Percentiles rank a stretch among this genome's conserved stretches.
Conservation (phyloP, 352 stramenopile species). For the Globisporangium nagaii region DNA sequence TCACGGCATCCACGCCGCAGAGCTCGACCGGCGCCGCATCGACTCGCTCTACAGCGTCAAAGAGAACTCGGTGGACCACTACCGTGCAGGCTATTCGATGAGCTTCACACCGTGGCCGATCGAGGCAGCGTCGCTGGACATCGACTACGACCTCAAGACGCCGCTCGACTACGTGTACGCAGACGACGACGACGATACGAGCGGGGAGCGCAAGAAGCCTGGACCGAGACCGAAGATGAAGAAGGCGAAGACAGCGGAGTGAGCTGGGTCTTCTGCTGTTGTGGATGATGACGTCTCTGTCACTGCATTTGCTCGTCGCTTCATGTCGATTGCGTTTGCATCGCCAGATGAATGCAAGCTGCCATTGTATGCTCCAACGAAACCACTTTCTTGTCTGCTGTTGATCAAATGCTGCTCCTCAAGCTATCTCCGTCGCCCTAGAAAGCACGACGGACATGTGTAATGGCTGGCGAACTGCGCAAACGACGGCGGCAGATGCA, state of each 20-base stretch:
- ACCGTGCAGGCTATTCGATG: conserved; percentile 51
- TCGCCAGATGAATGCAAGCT: too few species aligned
- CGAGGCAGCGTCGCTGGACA: conserved; percentile 36
- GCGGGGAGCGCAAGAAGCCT: conserved; percentile 53
- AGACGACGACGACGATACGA: conserved; percentile 24
- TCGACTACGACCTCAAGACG: conserved; percentile 50
- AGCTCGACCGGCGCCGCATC: conserved; percentile 66
- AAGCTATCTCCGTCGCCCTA: conserved; percentile 27
- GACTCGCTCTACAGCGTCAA: conserved; percentile 68
- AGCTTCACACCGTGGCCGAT: conserved; percentile 57
- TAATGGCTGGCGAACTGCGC: conserved; percentile 50
- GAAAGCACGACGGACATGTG: conserved; percentile 59
- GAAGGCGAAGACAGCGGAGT: conserved; percentile 6
- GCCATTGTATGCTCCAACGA: too few species aligned
- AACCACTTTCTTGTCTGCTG: background rate
- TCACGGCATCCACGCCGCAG: conserved; percentile 66
- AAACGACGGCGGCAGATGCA: conserved; percentile 54
- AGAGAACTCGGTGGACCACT: conserved; percentile 64
- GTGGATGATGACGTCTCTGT: too few species aligned
- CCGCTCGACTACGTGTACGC: conserved; percentile 60
- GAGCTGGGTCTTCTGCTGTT: too few species aligned
- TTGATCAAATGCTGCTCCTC: background rate
- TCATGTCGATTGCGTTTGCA: too few species aligned
- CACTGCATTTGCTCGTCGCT: too few species aligned
- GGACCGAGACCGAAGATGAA: conserved; percentile 51